phyloP scores from a whole-genome alignment of 2,329 filamentous ascomycete species.

The Pyricularia pennisetigena region DNA sequence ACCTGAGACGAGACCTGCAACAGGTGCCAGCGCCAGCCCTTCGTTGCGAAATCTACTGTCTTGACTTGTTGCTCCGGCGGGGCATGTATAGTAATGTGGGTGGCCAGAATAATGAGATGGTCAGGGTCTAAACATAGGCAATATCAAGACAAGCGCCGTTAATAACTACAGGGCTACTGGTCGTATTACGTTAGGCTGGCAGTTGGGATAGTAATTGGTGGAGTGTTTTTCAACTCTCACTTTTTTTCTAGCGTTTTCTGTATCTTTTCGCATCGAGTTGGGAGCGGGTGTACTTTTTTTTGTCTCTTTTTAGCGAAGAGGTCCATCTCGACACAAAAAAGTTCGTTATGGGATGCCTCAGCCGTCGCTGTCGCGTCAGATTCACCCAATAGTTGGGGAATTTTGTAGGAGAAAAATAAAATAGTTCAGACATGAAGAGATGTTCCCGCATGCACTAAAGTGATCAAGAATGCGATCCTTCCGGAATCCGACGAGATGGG shows the following conservation, averaged over 20 bases:
- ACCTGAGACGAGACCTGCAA: slow-evolving; percentile 35
- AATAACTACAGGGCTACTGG: neutral
- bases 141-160: neutral
- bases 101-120: neutral
- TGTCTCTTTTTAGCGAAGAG: neutral
- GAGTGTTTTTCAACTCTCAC: neutral
- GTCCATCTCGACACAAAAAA: neutral
- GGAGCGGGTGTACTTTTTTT: neutral
- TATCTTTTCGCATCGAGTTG: neutral
- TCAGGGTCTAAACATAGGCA: neutral
- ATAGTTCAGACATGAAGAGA: neutral
- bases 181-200: neutral
- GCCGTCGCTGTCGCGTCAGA: neutral
- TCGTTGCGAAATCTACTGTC: slow-evolving; percentile 66
- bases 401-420: neutral
- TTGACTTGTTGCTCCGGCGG: slow-evolving; percentile 19
- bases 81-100: neutral
- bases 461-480: neutral
- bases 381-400: neutral
- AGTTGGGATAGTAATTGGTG: neutral
- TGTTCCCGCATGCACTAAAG: neutral
- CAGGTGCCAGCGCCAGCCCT: slow-evolving; percentile 68
- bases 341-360: neutral
- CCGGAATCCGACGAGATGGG: neutral
- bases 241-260: neutral